phyloP scores from a whole-genome alignment of 2,329 filamentous ascomycete species.

The Cyclaneusma minus region DNA sequence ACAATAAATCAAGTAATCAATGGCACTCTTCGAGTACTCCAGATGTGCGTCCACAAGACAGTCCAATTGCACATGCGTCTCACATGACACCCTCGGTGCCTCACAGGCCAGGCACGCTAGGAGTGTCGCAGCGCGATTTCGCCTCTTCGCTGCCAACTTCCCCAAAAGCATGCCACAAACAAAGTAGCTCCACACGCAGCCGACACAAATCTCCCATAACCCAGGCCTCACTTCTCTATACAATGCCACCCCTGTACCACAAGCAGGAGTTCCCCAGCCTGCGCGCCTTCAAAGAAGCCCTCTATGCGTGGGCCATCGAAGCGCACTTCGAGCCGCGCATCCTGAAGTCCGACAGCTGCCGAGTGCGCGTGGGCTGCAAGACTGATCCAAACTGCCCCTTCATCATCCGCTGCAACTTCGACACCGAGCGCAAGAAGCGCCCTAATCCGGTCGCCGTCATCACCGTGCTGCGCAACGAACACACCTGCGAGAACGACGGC shows the following conservation, averaged over 20 bases:
- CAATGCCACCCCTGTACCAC: slow-evolving; percentile 17
- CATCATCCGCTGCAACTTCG: slow-evolving; percentile 18
- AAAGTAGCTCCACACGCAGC: no score
- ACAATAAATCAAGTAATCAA: no score
- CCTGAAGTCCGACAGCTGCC: slow-evolving; percentile 17
- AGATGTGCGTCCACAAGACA: no score
- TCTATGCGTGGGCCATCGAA: slow-evolving; percentile 19
- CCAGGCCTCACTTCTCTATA: slow-evolving; percentile 1
- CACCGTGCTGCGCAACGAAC: slow-evolving; percentile 16
- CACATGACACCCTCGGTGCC: no score
- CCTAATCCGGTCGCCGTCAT: slow-evolving; percentile 15
- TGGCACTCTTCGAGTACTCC: no score
- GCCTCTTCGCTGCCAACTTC: no score
- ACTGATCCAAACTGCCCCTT: slow-evolving; percentile 17
- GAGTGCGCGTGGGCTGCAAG: slow-evolving; percentile 19
- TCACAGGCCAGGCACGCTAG: no score
- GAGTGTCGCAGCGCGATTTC: no score
- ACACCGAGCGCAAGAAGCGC: slow-evolving; percentile 13
- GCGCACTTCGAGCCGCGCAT: slow-evolving; percentile 19
- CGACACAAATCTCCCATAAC: no score
- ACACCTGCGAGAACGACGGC: slow-evolving; percentile 16
- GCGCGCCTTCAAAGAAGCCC: slow-evolving; percentile 18
- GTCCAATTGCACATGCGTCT: no score
- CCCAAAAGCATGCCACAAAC: no score
- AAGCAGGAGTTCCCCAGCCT: slow-evolving; percentile 18